Evolutionary conservation across 352 stramenopile species (phyloP).

Genomic region (Globisporangium solare): DNA sequence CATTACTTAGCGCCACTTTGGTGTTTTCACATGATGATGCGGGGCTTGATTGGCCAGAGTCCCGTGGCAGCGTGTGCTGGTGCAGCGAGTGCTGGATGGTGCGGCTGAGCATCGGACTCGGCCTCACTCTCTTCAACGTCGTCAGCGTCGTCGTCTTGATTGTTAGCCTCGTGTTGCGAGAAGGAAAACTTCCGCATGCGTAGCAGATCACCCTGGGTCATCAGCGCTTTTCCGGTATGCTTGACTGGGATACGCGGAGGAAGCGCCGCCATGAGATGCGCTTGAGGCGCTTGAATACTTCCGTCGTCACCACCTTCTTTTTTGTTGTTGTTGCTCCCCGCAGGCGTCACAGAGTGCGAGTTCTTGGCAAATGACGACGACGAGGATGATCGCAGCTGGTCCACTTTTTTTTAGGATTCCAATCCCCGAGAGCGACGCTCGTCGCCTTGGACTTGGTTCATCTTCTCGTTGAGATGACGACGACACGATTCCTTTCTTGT

Average conservation of each 20-base stretch:
- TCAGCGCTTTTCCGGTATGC: not conserved
- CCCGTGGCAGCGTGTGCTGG: not conserved
- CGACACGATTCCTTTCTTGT: conserved; percentile 9
- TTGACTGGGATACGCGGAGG: conserved; percentile 15
- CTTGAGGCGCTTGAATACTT: not conserved
- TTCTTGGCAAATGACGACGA: conserved; percentile 5
- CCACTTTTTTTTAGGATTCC: conserved; percentile 14
- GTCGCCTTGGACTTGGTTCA: not conserved
- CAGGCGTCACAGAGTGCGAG: conserved; percentile 11
- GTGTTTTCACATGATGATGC: conserved; percentile 6
- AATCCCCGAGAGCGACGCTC: conserved; percentile 7
- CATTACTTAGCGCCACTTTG: not conserved
- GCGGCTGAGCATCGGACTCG: not conserved
- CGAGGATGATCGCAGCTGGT: conserved; percentile 6
- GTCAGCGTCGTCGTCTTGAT: too few species aligned
- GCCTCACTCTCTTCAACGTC: not conserved
- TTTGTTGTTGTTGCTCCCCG: not conserved
- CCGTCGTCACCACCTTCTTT: too few species aligned
- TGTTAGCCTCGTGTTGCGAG: too few species aligned
- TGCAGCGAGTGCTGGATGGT: not conserved
- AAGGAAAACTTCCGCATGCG: not conserved
- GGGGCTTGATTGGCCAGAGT: conserved; percentile 8
- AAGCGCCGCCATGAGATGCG: conserved; percentile 1
- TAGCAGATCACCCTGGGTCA: conserved; percentile 12
- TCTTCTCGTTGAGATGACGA: not conserved